Percentiles rank a stretch among this genome's conserved stretches.
These are phyloP conservation scores for Dentipellis fragilis DNA, from an alignment of 768 basidiomycete genomes.

Conservation along the genomic window DNA sequence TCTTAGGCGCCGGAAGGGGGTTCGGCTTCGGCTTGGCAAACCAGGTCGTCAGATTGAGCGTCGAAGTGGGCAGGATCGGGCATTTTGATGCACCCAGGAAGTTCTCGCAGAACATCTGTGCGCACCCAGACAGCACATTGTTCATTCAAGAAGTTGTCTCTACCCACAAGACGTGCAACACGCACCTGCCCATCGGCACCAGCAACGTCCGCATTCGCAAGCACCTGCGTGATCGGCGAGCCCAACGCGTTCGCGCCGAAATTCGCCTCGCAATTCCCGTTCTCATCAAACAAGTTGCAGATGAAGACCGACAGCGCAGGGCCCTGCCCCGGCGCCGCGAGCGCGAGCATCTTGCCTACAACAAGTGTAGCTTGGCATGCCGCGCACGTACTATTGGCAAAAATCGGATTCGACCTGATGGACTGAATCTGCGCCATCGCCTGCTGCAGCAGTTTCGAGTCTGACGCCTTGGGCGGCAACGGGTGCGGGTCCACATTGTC, in stretches of 20 bases:
- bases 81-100: constrained; percentile 39
- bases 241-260: constrained; percentile 43
- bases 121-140: background rate
- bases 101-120: constrained; percentile 47
- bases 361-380: constrained; percentile 52
- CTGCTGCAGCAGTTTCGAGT: constrained; percentile 34
- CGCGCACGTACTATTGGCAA: constrained; percentile 44
- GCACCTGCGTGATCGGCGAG: constrained; percentile 57
- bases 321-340: constrained; percentile 53
- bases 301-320: constrained; percentile 45
- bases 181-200: constrained; percentile 66
- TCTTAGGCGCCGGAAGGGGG: constrained; percentile 47
- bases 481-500: constrained; percentile 56
- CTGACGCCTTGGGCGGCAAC: constrained; percentile 46
- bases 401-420: constrained; percentile 41
- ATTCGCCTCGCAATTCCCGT: constrained; percentile 32
- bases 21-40: constrained; percentile 72
- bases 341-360: constrained; percentile 53
- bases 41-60: constrained; percentile 57
- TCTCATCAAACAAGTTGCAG: constrained; percentile 51
- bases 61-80: constrained; percentile 43
- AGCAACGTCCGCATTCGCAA: constrained; percentile 60
- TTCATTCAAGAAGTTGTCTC: background rate
- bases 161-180: background rate
- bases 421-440: constrained; percentile 51